Percentiles rank a stretch among this genome's conserved stretches.
Evolutionary conservation across 2,329 filamentous ascomycete genomes (phyloP).

Genomic region (Malbranchea zuffiana): DNA sequence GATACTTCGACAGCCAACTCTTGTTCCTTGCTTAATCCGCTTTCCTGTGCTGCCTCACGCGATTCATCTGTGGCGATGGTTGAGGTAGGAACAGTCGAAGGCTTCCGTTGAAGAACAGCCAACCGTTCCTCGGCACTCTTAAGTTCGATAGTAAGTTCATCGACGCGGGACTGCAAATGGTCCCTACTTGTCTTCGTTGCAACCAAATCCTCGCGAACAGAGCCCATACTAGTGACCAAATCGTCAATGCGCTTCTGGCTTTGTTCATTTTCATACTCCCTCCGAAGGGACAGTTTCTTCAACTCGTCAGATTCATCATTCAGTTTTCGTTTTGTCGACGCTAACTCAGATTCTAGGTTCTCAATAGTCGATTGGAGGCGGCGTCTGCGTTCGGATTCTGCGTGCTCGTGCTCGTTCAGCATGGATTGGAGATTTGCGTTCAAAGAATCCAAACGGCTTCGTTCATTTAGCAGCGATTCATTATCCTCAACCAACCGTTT

Average conservation of each 20-base stretch:
- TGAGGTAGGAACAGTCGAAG: conserved; percentile 49
- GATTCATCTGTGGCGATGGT: conserved; percentile 32
- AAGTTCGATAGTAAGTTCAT: conserved; percentile 79
- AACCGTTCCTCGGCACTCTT: conserved; percentile 81
- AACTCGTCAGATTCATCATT: conserved; percentile 71
- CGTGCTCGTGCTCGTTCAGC: conserved; percentile 80
- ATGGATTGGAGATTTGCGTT: conserved; percentile 77
- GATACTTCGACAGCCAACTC: conserved; percentile 74
- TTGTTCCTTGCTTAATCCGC: conserved; percentile 56
- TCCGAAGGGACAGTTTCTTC: conserved; percentile 70
- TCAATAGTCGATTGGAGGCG: conserved; percentile 71
- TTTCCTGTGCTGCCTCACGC: conserved; percentile 44
- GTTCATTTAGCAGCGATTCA: conserved; percentile 71
- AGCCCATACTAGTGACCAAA: conserved; percentile 65
- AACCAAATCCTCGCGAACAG: conserved; percentile 76
- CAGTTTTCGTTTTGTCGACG: conserved; percentile 68
- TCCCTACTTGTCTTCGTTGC: conserved; percentile 78
- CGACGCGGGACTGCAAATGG: conserved; percentile 76
- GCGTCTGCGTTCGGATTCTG: conserved; percentile 70
- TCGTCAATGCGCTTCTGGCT: conserved; percentile 88
- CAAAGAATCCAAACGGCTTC: conserved; percentile 68
- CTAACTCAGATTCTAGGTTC: conserved; percentile 65
- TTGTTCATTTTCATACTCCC: conserved; percentile 83
- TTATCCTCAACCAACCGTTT: conserved; percentile 80
- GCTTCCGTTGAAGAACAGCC: conserved; percentile 68